phyloP scores from a whole-genome alignment of 2,329 filamentous ascomycete species.

The Cercospora janseana region DNA sequence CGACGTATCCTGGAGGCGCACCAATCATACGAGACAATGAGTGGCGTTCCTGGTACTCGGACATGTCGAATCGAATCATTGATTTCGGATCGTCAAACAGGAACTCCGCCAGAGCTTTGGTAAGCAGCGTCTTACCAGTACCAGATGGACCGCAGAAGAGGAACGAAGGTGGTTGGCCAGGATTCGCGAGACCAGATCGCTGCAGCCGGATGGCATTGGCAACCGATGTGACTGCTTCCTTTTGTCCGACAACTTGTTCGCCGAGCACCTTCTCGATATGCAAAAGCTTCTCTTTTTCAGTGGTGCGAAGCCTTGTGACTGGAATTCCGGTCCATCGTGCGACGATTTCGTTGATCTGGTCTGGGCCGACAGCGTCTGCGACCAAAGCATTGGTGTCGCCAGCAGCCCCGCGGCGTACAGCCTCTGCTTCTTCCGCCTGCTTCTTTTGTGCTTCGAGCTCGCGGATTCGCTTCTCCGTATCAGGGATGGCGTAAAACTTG shows the following conservation, averaged over 20 bases:
- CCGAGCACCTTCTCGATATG: slow-evolving; percentile 88
- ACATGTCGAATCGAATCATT: slow-evolving; percentile 99
- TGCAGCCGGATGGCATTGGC: slow-evolving; percentile 95
- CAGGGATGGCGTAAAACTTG: slow-evolving; percentile 95
- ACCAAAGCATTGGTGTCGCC: slow-evolving; percentile 64
- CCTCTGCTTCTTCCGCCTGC: slow-evolving; percentile 72
- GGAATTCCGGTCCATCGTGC: slow-evolving; percentile 98
- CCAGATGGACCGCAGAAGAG: slow-evolving; percentile 97
- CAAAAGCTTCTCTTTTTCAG: slow-evolving; percentile 97
- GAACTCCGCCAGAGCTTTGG: slow-evolving; percentile 95
- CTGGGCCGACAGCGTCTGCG: slow-evolving; percentile 89
- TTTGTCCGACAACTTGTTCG: slow-evolving; percentile 87
- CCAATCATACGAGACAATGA: slow-evolving; percentile 96
- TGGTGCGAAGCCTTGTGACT: slow-evolving; percentile 87
- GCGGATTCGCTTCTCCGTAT: slow-evolving; percentile 78
- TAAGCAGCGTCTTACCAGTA: slow-evolving; percentile 95
- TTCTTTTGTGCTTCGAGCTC: slow-evolving; percentile 74
- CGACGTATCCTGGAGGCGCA: slow-evolving; percentile 93
- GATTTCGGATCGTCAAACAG: slow-evolving; percentile 94
- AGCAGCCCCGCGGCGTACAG: slow-evolving; percentile 56
- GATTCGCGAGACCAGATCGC: slow-evolving; percentile 89
- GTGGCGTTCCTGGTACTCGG: slow-evolving; percentile 97
- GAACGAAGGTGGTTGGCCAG: slow-evolving; percentile 96
- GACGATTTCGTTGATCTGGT: slow-evolving; percentile 99
- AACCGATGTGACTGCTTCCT: slow-evolving; percentile 86